Evolutionary conservation across 2,329 filamentous ascomycete species (phyloP).

Genomic region (Penicillium sp.): DNA sequence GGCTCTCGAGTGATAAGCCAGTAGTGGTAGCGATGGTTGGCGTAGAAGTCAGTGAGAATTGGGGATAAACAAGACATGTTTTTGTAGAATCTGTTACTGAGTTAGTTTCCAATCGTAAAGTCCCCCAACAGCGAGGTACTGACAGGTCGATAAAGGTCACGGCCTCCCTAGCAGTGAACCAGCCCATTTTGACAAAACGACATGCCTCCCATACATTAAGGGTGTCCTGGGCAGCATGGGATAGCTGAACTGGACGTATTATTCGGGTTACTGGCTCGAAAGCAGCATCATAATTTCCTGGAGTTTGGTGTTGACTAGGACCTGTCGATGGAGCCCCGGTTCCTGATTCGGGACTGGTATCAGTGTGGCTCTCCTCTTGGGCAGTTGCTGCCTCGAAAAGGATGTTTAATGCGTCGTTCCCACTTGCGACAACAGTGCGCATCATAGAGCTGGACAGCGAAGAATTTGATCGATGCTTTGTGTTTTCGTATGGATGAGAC

Average conservation of each 20-base stretch:
- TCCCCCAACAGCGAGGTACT: conserved; percentile 12
- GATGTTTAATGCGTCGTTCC: conserved; percentile 56
- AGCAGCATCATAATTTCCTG: conserved; percentile 18
- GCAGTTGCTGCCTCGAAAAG: conserved; percentile 53
- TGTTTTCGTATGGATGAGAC: conserved; percentile 16
- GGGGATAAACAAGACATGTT: conserved; percentile 56
- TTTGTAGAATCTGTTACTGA: conserved; percentile 47
- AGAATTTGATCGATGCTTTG: conserved; percentile 31
- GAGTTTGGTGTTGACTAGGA: conserved; percentile 12
- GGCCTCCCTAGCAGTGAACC: conserved; percentile 58
- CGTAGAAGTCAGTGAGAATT: conserved; percentile 53
- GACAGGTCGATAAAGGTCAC: conserved; percentile 55
- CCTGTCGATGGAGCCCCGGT: conserved; percentile 20
- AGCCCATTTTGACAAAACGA: conserved; percentile 58
- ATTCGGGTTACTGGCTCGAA: conserved; percentile 23
- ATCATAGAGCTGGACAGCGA: conserved; percentile 41
- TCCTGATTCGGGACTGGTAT: conserved; percentile 26
- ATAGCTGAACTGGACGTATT: conserved; percentile 32
- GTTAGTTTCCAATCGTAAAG: background rate
- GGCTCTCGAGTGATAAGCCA: conserved; percentile 54
- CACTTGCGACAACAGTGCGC: conserved; percentile 53
- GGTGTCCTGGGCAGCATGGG: conserved; percentile 35
- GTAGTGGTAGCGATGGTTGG: conserved; percentile 51
- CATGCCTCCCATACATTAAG: conserved; percentile 52
- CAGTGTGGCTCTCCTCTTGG: conserved; percentile 39